Conservation (phyloP, 2,329 filamentous ascomycete species). For the Lachnellula arida region DNA sequence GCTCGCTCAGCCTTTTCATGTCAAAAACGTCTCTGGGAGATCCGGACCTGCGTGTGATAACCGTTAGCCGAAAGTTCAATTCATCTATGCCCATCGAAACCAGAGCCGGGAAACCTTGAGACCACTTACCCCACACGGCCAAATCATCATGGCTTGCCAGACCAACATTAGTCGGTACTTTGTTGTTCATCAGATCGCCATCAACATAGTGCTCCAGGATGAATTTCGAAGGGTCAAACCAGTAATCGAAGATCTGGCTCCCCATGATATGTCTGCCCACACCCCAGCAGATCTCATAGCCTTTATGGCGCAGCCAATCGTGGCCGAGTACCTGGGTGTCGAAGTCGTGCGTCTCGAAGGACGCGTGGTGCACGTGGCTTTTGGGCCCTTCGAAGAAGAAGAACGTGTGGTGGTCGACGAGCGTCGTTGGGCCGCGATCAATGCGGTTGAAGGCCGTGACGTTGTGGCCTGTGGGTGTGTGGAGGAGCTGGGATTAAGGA, state of each 20-base stretch:
- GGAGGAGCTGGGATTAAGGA: slow-evolving; percentile 14
- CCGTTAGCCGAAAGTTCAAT: too few relatives aligned
- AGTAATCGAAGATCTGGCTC: slow-evolving; percentile 69
- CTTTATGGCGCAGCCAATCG: slow-evolving; percentile 59
- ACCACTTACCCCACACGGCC: slow-evolving; percentile 28
- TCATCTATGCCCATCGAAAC: too few relatives aligned
- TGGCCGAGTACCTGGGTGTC: slow-evolving; percentile 67
- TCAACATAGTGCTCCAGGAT: slow-evolving; percentile 69
- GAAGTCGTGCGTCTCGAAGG: slow-evolving; percentile 67
- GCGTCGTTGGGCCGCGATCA: slow-evolving; percentile 42
- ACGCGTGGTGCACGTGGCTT: slow-evolving; percentile 52
- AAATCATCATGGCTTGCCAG: slow-evolving; percentile 16
- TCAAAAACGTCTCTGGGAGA: too few relatives aligned
- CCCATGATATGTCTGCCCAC: slow-evolving; percentile 67
- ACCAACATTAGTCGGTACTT: slow-evolving; percentile 18
- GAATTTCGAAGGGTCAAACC: slow-evolving; percentile 53
- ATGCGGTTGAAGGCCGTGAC: slow-evolving; percentile 50
- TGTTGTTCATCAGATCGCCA: slow-evolving; percentile 58
- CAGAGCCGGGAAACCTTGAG: too few relatives aligned
- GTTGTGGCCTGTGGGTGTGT: slow-evolving; percentile 27
- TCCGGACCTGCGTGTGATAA: too few relatives aligned
- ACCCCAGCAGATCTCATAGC: slow-evolving; percentile 64
- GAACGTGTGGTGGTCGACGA: slow-evolving; percentile 52
- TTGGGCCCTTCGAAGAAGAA: slow-evolving; percentile 40
- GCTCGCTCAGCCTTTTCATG: too few relatives aligned